phyloP scores from a whole-genome alignment of 2,329 filamentous ascomycete species.

The Phialophora chinensis region DNA sequence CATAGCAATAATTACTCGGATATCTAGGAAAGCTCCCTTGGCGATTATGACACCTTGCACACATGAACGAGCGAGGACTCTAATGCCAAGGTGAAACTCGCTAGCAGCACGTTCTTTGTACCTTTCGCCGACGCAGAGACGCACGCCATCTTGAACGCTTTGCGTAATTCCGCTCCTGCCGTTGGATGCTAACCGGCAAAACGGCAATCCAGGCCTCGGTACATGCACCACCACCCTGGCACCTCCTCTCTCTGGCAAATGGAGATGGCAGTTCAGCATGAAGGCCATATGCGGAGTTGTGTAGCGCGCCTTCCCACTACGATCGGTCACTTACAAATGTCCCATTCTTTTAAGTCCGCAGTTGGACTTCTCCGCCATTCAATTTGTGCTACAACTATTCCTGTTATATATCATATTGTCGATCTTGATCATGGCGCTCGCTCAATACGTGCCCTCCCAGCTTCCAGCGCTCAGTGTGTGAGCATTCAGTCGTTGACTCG shows the following conservation, averaged over 20 bases:
- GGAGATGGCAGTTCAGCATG: background rate
- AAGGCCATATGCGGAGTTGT: constrained; percentile 1
- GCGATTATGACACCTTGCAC: background rate
- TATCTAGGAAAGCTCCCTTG: background rate
- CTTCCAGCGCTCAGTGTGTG: background rate
- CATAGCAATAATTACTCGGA: background rate
- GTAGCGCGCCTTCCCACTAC: background rate
- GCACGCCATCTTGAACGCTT: background rate
- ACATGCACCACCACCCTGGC: background rate
- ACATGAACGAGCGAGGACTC: background rate
- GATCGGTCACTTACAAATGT: constrained; percentile 7
- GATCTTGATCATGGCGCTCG: background rate
- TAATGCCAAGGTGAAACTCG: background rate
- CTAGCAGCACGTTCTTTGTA: background rate
- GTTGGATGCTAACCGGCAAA: constrained; percentile 6
- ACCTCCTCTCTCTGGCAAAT: constrained; percentile 1
- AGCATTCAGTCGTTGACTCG: background rate
- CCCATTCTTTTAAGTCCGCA: background rate
- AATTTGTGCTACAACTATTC: background rate
- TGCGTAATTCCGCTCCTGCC: constrained; percentile 1
- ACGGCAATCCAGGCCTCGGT: constrained; percentile 5
- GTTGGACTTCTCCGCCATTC: background rate
- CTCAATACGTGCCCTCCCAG: background rate
- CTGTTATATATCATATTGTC: background rate
- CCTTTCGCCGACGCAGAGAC: background rate